Conservation (phyloP, 2,329 filamentous ascomycete species). For the Torrubiella hemipterigena region DNA sequence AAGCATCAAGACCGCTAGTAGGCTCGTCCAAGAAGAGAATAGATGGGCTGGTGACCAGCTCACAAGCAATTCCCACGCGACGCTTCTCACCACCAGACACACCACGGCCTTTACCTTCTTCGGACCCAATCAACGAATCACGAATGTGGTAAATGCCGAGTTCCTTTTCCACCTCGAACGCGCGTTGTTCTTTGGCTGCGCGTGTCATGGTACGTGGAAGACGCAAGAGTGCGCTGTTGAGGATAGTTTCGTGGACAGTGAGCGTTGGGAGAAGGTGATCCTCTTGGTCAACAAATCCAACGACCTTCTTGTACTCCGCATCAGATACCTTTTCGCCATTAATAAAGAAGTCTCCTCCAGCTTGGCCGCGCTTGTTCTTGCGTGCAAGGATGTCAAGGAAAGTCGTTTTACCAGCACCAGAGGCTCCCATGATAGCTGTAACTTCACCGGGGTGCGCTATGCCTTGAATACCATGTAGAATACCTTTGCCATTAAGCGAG, state of each 20-base stretch:
- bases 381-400: constrained; percentile 92
- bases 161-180: constrained; percentile 88
- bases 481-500: constrained; percentile 74
- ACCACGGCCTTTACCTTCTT: constrained; percentile 85
- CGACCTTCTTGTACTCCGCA: constrained; percentile 76
- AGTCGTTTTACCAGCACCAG: constrained; percentile 92
- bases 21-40: constrained; percentile 96
- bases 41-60: constrained; percentile 91
- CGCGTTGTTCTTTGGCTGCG: constrained; percentile 78
- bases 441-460: constrained; percentile 91
- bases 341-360: constrained; percentile 74
- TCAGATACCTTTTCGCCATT: constrained; percentile 86
- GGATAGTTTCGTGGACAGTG: constrained; percentile 94
- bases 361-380: constrained; percentile 85
- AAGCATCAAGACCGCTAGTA: constrained; percentile 90
- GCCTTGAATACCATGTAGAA: constrained; percentile 69
- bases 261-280: constrained; percentile 93
- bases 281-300: constrained; percentile 96
- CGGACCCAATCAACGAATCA: constrained; percentile 89
- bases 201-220: constrained; percentile 87
- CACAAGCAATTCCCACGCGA: constrained; percentile 91
- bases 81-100: constrained; percentile 97
- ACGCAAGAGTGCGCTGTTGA: constrained; percentile 83
- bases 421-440: constrained; percentile 95
- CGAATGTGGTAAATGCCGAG: constrained; percentile 90